These are phyloP conservation scores for Oryza rufipogon DNA, from an alignment of 176 grass and related monocot genomes.

Conservation along the genomic window DNA sequence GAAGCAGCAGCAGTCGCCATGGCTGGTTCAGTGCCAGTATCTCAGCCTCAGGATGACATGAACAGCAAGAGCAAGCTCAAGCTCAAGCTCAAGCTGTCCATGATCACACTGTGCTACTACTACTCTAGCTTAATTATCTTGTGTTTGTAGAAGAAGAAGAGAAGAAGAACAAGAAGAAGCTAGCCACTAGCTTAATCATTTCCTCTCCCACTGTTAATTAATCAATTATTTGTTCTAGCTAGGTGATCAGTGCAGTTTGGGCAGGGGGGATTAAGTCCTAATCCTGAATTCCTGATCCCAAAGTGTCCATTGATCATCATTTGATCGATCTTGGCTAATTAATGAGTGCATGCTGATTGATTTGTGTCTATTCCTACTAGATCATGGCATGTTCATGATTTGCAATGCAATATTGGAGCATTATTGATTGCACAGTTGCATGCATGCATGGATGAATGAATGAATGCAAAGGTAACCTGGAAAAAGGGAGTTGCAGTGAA, in stretches of 20 bases:
- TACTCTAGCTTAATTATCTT: slow-evolving; percentile 21
- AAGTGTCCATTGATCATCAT: slow-evolving; percentile 48
- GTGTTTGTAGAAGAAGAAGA: slow-evolving; percentile 25
- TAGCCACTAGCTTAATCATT: slow-evolving; percentile 11
- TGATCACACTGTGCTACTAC: slow-evolving; percentile 20
- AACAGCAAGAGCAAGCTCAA: slow-evolving; percentile 27
- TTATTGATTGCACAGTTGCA: background rate
- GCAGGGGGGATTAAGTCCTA: background rate
- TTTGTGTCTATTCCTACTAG: slow-evolving; percentile 14
- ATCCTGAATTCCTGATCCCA: slow-evolving; percentile 17
- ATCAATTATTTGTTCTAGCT: slow-evolving; percentile 21
- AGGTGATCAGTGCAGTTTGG: slow-evolving; percentile 20
- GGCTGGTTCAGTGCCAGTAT: slow-evolving; percentile 72
- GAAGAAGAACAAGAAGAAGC: background rate
- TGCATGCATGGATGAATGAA: background rate
- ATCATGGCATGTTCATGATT: slow-evolving; percentile 18
- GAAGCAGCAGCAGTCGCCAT: slow-evolving; percentile 72
- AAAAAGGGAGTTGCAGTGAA: slow-evolving; percentile 37
- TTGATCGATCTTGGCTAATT: slow-evolving; percentile 49
- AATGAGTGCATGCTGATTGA: slow-evolving; percentile 53
- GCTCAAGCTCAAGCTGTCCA: background rate
- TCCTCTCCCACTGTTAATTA: background rate
- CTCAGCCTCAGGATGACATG: slow-evolving; percentile 88
- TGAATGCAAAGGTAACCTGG: slow-evolving; percentile 9
- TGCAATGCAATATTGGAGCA: background rate